Base-by-base conservation (phyloP, 495 filamentous ascomycete species). In the Penicillium chermesinum region DNA sequence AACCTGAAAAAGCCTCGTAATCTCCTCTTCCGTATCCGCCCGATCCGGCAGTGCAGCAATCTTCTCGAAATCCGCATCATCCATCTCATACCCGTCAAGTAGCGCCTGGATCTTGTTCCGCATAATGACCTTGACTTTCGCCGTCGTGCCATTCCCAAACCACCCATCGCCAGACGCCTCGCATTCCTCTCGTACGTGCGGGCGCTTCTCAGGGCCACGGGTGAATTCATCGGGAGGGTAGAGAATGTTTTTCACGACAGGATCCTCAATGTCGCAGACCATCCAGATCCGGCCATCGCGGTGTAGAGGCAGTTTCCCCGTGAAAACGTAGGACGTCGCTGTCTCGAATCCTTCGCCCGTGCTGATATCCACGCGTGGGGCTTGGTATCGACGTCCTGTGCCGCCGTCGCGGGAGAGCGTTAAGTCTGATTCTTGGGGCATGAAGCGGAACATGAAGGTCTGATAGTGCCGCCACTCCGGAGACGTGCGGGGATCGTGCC, bases 281-380 rank as follows among this genome's bases (percentile, higher is more conserved):
- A 96, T 93, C 85, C 88, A 98, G 48, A 89, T 81, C 38, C 89
- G 87, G 1, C 90, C 90, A 58, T 93, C 88, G 4, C 73, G 69
- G 8, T 76, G 75, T 20, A 90, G 70, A 0, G 71, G 72, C 2
- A 61, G 68, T 35, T 79, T 63, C 32, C 93, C 91, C 38, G 91
- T 85, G 65, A 96, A 98, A 14, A 91, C 62, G 66, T 96, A 93
- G 45, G 50, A 49, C 16, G 37, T 49, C 3, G 45, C 49, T 7
- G 57, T 22, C 12, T 50, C 44, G 45, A 44, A 47, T 9, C 47
- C 44, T 15, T 18, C 17, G 7, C 18, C 32, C 12, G 13, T 35
- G 14, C 39, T 46, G 2, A 56, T 54, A 41, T 50, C 59, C 1
- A 50, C 37, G 0, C 64, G 61, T 9, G 58, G 41, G 12, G 59